Base-by-base conservation (phyloP, 192 early-diverging fungal genomes). In the Coemansia sp. region DNA sequence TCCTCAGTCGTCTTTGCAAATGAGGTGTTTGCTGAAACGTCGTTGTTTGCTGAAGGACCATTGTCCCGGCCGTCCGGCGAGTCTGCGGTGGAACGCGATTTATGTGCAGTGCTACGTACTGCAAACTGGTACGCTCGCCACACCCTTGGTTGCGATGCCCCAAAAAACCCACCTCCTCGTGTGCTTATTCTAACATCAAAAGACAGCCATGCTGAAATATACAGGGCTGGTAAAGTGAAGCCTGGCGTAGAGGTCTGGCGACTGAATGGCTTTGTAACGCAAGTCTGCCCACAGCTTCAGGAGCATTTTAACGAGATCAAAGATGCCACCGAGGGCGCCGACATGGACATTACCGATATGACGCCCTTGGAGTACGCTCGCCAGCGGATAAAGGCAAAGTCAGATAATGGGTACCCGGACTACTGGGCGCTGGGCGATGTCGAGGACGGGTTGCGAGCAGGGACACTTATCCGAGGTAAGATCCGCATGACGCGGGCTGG, bases 1-100 rank as follows among this genome's bases (percentile, higher is more conserved):
- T 61, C 74, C 16, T 86, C 86, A 2, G 72, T 88, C 1, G 77
- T 91, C 13, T 92, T 92, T 67, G 85, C 87, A 52, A 92, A 92
- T 20, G 88, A 88, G 51, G 77, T 87, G 9, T 92, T 87, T 64
- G 66, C 68, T 0, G 74, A 71, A 2, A 88, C 89, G 0, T 60
- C 46, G 2, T 68, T 72, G 15, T 0, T 16, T 45, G 21, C 70
- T 82, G 31, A n/a, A n/a, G n/a, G 53, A 70, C 42, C 72, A 4
- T 10, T 16, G 16, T 7, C 4, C 2, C 49, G 25, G 25, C 20
- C 12, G 55, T 18, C 55, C 30, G 5, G 30, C 55, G 55, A 57
- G 55, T 31, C 55, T 9, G 28, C 31, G 4, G 73, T 58, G 4
- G 66, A 70, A 6, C 75, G 86, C 13, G 86, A 91, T 59, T 81